phyloP scores from a whole-genome alignment of 2,329 filamentous ascomycete species.

The Monosporascus cannonballus region DNA sequence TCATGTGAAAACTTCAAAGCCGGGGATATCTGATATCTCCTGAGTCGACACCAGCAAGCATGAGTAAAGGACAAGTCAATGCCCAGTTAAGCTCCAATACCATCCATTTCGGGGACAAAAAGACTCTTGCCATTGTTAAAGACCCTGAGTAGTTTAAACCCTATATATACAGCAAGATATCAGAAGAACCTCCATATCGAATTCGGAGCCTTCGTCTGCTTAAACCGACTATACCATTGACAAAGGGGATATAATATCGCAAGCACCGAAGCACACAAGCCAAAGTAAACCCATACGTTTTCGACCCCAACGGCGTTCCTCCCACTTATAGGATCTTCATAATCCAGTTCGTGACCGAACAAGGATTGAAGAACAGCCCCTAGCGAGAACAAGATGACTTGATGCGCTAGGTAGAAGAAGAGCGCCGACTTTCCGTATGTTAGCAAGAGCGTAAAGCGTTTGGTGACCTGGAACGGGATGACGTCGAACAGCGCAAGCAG shows the following conservation, averaged over 20 bases:
- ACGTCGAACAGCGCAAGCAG: constrained; percentile 31
- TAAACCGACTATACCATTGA: constrained; percentile 36
- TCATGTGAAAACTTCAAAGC: no score
- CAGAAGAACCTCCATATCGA: constrained; percentile 43
- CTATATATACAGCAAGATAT: not conserved
- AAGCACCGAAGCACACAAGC: constrained; percentile 29
- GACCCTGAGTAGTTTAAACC: no score
- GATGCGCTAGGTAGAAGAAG: constrained; percentile 39
- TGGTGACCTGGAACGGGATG: constrained; percentile 25
- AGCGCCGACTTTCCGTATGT: constrained; percentile 39
- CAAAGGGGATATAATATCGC: constrained; percentile 36
- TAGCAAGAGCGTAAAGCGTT: constrained; percentile 30
- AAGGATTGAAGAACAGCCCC: constrained; percentile 17
- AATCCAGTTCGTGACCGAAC: constrained; percentile 30
- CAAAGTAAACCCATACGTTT: constrained; percentile 31
- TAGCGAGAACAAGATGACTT: constrained; percentile 26
- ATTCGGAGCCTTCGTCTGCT: constrained; percentile 33
- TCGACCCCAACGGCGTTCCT: constrained; percentile 26
- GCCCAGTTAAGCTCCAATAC: no score
- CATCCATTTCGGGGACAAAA: no score
- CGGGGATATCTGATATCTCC: no score
- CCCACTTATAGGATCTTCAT: constrained; percentile 20
- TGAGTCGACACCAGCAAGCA: no score
- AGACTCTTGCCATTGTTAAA: no score
- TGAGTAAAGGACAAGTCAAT: no score